Percentiles rank a stretch among this genome's conserved stretches.
phyloP scores from a whole-genome alignment of 2,329 filamentous ascomycete species.

The Alternaria rosae region DNA sequence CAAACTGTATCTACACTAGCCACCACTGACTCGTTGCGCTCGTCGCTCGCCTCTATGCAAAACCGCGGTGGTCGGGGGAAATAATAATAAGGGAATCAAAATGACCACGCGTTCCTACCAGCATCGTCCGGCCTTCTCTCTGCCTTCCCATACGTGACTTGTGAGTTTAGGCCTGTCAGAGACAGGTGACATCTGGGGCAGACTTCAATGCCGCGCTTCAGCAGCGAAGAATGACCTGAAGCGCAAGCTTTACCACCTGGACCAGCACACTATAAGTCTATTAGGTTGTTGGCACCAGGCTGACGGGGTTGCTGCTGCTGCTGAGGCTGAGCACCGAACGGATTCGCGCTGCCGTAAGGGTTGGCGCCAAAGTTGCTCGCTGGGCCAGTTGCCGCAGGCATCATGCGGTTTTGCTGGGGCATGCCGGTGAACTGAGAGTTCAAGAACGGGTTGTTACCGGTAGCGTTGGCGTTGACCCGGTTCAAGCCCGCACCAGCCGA shows the following conservation, averaged over 20 bases:
- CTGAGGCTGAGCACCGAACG: constrained; percentile 60
- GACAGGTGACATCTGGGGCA: neutral
- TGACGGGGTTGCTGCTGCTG: constrained; percentile 46
- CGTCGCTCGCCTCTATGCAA: constrained; percentile 4
- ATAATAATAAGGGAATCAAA: constrained; percentile 26
- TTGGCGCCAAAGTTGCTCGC: constrained; percentile 55
- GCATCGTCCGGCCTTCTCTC: neutral
- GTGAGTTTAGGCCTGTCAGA: neutral
- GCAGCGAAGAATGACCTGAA: constrained; percentile 3
- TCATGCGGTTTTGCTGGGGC: constrained; percentile 57
- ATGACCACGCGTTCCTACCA: constrained; percentile 18
- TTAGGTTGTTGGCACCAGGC: constrained; percentile 64
- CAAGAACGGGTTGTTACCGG: constrained; percentile 89
- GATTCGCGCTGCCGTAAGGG: constrained; percentile 59
- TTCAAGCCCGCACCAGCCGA: constrained; percentile 84
- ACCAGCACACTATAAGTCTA: constrained; percentile 60
- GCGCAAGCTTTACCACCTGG: neutral
- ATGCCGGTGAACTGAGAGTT: constrained; percentile 80
- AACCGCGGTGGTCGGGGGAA: constrained; percentile 13
- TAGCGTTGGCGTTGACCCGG: constrained; percentile 70
- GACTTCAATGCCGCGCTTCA: neutral
- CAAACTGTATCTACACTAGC: constrained; percentile 14
- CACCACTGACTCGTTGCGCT: constrained; percentile 7
- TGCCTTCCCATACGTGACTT: neutral
- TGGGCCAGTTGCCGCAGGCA: constrained; percentile 61